Percentiles rank a stretch among this genome's conserved stretches.
phyloP scores from a whole-genome alignment of 1,284 basidiomycete genomes.

The Fistulinella cinereoalba region DNA sequence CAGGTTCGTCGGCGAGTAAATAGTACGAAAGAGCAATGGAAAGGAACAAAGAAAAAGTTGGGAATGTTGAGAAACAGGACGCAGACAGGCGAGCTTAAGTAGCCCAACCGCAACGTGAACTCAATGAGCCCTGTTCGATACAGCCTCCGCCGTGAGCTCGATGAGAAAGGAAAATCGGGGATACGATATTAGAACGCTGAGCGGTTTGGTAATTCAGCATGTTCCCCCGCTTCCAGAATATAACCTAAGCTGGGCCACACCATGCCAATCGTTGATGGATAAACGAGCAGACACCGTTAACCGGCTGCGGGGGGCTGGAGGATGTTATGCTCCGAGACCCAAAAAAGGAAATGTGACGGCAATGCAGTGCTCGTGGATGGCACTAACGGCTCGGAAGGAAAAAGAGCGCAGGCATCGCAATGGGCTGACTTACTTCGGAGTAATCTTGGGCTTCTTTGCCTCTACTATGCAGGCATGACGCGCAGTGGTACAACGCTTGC shows the following conservation, averaged over 20 bases:
- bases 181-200: constrained; percentile 2
- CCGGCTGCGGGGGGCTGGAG: constrained; percentile 3
- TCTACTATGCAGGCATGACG: constrained; percentile 77
- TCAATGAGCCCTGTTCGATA: constrained; percentile 3
- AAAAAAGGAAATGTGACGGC: constrained; percentile 23
- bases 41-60: not conserved
- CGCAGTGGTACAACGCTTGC: constrained; percentile 65
- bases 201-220: constrained; percentile 4
- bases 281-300: constrained; percentile 5
- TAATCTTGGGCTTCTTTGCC: constrained; percentile 69
- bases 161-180: constrained; percentile 9
- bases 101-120: constrained; percentile 11
- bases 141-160: constrained; percentile 14
- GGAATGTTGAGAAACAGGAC: not conserved
- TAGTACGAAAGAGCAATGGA: not conserved
- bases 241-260: constrained; percentile 6
- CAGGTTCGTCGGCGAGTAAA: not conserved
- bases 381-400: constrained; percentile 1
- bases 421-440: constrained; percentile 65
- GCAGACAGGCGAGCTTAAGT: constrained; percentile 22
- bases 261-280: constrained; percentile 12
- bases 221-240: constrained; percentile 12
- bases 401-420: constrained; percentile 11
- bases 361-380: constrained; percentile 21
- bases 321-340: constrained; percentile 16